Conservation (phyloP, 352 stramenopile genomes). For the Hyaloperonospora brassicae region DNA sequence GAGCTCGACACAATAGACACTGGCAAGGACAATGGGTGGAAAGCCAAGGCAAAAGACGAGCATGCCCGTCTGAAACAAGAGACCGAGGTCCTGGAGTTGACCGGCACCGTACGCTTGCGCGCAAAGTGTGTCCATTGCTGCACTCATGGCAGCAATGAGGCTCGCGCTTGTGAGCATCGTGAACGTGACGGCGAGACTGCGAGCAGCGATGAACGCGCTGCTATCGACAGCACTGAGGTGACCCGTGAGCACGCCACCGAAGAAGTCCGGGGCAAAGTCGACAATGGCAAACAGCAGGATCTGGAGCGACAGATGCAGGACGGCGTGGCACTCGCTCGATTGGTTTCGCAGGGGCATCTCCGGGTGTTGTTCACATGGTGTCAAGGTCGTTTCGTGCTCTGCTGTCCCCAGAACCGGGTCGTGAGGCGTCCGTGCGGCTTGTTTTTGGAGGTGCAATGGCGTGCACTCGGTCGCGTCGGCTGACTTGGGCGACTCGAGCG, state of each 20-base stretch:
- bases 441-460: slow-evolving; percentile 19
- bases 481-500: slow-evolving; percentile 8
- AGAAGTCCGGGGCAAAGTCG: slow-evolving; percentile 57
- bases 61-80: slow-evolving; percentile 81
- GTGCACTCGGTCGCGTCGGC: slow-evolving; percentile 16
- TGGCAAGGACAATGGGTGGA: slow-evolving; percentile 45
- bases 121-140: slow-evolving; percentile 87
- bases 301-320: slow-evolving; percentile 23
- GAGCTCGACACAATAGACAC: slow-evolving; percentile 41
- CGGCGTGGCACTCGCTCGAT: slow-evolving; percentile 17
- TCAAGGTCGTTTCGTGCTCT: slow-evolving; percentile 2
- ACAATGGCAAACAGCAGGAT: slow-evolving; percentile 59
- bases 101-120: slow-evolving; percentile 78
- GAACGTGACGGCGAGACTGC: slow-evolving; percentile 67
- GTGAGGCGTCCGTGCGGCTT: no score
- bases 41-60: slow-evolving; percentile 63
- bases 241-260: slow-evolving; percentile 61
- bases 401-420: no score
- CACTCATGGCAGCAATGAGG: slow-evolving; percentile 73
- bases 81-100: slow-evolving; percentile 76
- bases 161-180: slow-evolving; percentile 80
- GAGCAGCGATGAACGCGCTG: slow-evolving; percentile 73
- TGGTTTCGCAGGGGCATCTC: slow-evolving; percentile 1
- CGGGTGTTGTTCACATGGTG: slow-evolving; percentile 1
- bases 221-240: slow-evolving; percentile 51